A percentile compares a stretch with the other conserved stretches of the same genome.
phyloP scores from a whole-genome alignment of 1,284 basidiomycete species.

The Cryptococcus hybrid region DNA sequence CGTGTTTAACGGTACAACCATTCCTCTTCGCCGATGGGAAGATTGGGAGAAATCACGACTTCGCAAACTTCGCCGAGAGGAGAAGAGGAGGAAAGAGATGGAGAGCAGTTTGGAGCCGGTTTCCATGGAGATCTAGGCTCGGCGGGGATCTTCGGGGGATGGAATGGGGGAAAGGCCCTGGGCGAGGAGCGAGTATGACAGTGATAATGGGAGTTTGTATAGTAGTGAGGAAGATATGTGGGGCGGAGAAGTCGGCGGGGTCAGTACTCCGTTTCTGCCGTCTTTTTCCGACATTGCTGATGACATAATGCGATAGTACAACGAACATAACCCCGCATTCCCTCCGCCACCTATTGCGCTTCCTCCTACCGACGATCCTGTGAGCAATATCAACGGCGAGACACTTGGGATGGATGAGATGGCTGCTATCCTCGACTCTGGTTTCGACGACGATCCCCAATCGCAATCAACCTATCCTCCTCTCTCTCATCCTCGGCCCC shows the following conservation, averaged over 20 bases:
- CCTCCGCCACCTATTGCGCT: constrained; percentile 80
- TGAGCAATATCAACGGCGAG: constrained; percentile 52
- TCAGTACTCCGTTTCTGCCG: constrained; percentile 39
- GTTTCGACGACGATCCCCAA: constrained; percentile 65
- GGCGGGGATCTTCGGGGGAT: constrained; percentile 6
- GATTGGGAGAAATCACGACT: constrained; percentile 98
- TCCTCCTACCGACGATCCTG: constrained; percentile 51
- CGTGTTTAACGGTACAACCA: constrained; percentile 58
- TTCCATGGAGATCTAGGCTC: constrained; percentile 31
- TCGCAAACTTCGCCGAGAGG: constrained; percentile 86
- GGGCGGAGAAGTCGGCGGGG: constrained; percentile 58
- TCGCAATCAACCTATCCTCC: too few species aligned
- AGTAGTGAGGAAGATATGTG: constrained; percentile 93
- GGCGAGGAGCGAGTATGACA: constrained; percentile 46
- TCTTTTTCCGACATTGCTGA: constrained; percentile 9
- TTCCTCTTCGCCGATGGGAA: constrained; percentile 95
- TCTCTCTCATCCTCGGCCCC: background rate
- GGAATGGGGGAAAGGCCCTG: constrained; percentile 25
- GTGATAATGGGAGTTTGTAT: constrained; percentile 64
- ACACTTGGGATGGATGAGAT: constrained; percentile 72
- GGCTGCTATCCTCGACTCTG: constrained; percentile 82
- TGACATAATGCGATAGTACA: constrained; percentile 56
- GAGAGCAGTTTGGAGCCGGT: constrained; percentile 60
- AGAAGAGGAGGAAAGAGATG: constrained; percentile 74
- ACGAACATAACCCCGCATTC: constrained; percentile 73